phyloP scores from a whole-genome alignment of 306 rosid species.

The Neltuma alba region DNA sequence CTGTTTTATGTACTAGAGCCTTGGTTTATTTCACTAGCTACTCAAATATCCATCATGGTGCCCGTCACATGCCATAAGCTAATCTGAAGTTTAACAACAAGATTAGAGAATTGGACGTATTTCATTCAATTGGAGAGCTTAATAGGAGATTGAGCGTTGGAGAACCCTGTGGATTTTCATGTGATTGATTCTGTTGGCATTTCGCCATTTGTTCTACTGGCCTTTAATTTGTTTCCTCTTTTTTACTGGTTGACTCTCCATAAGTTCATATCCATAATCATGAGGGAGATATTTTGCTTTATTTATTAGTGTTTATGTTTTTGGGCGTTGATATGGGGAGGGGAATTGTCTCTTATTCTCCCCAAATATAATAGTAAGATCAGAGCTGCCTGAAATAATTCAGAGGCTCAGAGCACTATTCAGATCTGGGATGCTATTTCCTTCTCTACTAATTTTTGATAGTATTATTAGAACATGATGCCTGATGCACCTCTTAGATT shows the following conservation, averaged over 20 bases:
- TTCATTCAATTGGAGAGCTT: constrained; percentile 18
- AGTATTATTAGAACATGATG: not conserved
- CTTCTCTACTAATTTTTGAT: not conserved
- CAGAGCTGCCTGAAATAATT: not conserved
- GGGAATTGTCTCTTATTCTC: not conserved
- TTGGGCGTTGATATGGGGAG: not conserved
- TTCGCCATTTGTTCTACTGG: not conserved
- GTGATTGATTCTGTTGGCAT: not conserved
- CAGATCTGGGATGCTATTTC: not conserved
- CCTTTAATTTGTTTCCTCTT: not conserved
- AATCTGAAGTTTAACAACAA: constrained; percentile 8
- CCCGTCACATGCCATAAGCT: constrained; percentile 11
- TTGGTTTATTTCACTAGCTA: constrained; percentile 19
- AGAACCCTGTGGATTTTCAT: not conserved
- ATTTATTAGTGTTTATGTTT: not conserved
- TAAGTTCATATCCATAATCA: not conserved
- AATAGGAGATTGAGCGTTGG: not conserved
- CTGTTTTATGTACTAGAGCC: constrained; percentile 6
- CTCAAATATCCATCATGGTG: constrained; percentile 23
- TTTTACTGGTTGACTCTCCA: not conserved
- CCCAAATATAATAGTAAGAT: not conserved
- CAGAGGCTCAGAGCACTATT: not conserved
- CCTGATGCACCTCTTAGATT: not conserved
- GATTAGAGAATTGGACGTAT: not conserved
- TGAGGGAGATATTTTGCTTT: not conserved